Conservation (phyloP, 1,284 basidiomycete species). For the Apiotrichum sp. region DNA sequence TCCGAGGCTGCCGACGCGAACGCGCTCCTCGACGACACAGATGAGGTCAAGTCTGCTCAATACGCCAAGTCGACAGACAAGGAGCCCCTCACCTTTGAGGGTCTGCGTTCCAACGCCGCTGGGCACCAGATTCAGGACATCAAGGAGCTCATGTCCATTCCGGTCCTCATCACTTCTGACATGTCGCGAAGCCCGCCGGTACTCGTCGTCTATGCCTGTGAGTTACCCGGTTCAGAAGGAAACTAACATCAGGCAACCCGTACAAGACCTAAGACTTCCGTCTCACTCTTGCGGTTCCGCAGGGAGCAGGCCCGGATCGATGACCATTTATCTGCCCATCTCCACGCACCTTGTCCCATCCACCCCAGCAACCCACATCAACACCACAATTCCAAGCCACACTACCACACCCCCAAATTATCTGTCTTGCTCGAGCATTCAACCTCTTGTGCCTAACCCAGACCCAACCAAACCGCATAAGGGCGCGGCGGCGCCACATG, state of each 20-base stretch:
- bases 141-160: conserved; percentile 79
- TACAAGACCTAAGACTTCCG: conserved; percentile 10
- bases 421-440: too few relatives aligned
- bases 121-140: conserved; percentile 92
- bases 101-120: conserved; percentile 59
- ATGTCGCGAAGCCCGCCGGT: conserved; percentile 90
- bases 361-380: too few relatives aligned
- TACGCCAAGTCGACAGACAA: conserved; percentile 65
- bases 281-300: neutral
- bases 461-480: too few relatives aligned
- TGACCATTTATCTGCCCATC: too few relatives aligned
- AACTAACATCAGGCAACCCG: conserved; percentile 43
- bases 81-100: conserved; percentile 67
- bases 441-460: too few relatives aligned
- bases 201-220: conserved; percentile 56
- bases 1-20: conserved; percentile 71
- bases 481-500: too few relatives aligned
- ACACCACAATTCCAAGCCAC: too few relatives aligned
- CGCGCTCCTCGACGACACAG: conserved; percentile 75
- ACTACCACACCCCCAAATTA: too few relatives aligned
- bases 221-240: conserved; percentile 63
- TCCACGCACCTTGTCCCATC: too few relatives aligned
- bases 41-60: conserved; percentile 62
- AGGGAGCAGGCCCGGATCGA: too few relatives aligned
- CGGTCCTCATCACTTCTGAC: conserved; percentile 88